phyloP scores from a whole-genome alignment of 371 early-diverging fungal species.

The Saksenaea vasiformis region DNA sequence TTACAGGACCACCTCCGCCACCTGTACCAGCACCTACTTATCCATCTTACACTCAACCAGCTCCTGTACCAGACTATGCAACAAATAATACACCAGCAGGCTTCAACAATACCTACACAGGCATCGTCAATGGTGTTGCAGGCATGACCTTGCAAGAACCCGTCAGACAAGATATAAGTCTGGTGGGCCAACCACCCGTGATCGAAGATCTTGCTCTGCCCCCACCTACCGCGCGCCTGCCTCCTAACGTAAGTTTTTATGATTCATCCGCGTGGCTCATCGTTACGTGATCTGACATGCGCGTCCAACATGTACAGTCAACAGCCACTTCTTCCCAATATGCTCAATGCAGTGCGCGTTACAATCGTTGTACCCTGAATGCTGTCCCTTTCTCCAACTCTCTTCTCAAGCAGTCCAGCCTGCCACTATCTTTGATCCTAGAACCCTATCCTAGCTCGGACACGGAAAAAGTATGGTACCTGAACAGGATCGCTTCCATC shows the following conservation, averaged over 20 bases:
- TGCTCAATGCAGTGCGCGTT: constrained; percentile 51
- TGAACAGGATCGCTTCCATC: not conserved
- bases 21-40: constrained; percentile 7
- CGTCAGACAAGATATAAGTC: constrained; percentile 29
- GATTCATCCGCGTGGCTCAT: not conserved
- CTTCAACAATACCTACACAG: not conserved
- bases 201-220: constrained; percentile 48
- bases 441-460: constrained; percentile 61
- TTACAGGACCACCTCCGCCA: constrained; percentile 11
- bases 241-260: constrained; percentile 37
- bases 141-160: constrained; percentile 23
- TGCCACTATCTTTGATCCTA: constrained; percentile 78
- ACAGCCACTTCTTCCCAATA: constrained; percentile 42
- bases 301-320: constrained; percentile 23
- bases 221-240: constrained; percentile 39
- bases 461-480: constrained; percentile 1
- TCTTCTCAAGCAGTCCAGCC: constrained; percentile 65
- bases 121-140: constrained; percentile 25
- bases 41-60: not conserved
- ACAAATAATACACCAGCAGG: constrained; percentile 4
- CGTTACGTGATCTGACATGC: not conserved
- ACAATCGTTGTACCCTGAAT: constrained; percentile 77
- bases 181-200: constrained; percentile 56
- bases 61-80: not conserved
- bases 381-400: constrained; percentile 68